Evolutionary conservation across 805 yeast species (phyloP), one percentile per base, ranked within the genome.

Genomic region (Myxozyma melibiosi): DNA sequence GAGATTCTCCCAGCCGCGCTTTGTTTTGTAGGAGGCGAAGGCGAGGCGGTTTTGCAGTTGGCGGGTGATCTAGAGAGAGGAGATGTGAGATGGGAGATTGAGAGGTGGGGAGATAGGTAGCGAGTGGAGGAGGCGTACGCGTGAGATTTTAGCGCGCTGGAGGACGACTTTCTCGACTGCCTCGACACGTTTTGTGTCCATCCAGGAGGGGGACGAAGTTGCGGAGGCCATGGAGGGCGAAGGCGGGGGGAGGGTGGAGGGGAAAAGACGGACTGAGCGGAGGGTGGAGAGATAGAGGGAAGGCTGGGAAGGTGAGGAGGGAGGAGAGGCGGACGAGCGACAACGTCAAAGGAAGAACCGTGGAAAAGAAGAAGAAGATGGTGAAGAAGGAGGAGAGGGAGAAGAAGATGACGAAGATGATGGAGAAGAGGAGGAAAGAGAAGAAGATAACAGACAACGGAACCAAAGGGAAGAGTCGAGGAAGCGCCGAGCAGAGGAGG

Each of bases 11-110:
- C 74, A 71, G 31, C 77, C 77, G 4, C 74, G 67, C 50, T 69
- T 70, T 46, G 78, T 67, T 63, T 76, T 75, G 69, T 68, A 70
- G 25, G 74, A 66, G 6, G 79, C 79, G 47, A 72, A 64, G 22
- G 75, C 76, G 14, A 76, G 70, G 38, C 78, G 65, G 40, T 73
- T 71, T 57, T 76, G 76, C 52, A 76, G 70, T 57, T 71, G 73
- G 34, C 76, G 67, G 13, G 79, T 72, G 44, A 76, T 66, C 71
- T 67, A 22, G 38, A 37, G 25, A 9, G 34, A 14, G n/a, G 14
- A 34, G 7, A 43, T 7, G 35, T 30, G 30, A 28, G 20, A 7
- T 6, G 14, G 16, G 13, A 44, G 40, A 35, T 20, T 22, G 41
- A 30, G 20, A 33, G 22, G 24, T 16, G 25, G 35, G 31, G n/a